These are phyloP conservation scores for Mitosporidium daphniae DNA, from an alignment of 371 early-diverging fungal species.

Conservation along the genomic window DNA sequence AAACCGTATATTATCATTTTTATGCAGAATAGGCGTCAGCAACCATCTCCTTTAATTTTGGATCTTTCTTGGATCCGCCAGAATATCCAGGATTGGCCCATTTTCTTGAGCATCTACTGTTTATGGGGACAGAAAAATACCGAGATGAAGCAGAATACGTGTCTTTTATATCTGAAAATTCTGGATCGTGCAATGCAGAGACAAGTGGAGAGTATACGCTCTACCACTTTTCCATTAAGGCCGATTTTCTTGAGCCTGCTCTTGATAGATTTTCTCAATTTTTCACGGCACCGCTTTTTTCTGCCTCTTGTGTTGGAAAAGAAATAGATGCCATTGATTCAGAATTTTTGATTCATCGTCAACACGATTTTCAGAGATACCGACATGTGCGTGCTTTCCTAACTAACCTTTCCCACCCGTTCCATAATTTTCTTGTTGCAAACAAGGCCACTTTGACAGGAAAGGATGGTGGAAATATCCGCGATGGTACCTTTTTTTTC, in stretches of 20 bases:
- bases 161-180: conserved; percentile 5
- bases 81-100: conserved; percentile 7
- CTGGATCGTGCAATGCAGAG: conserved; percentile 8
- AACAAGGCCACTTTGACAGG: conserved; percentile 25
- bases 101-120: conserved; percentile 12
- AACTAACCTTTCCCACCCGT: conserved; percentile 36
- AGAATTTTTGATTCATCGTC: conserved; percentile 9
- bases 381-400: conserved; percentile 41
- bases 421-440: conserved; percentile 39
- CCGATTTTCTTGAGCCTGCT: conserved; percentile 3
- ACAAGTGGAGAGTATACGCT: conserved; percentile 6
- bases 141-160: conserved; percentile 7
- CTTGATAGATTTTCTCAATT: conserved; percentile 7
- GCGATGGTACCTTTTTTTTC: too few species aligned
- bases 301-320: conserved; percentile 5
- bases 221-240: conserved; percentile 7
- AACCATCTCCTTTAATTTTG: conserved; percentile 6
- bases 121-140: conserved; percentile 10
- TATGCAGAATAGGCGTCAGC: conserved; percentile 5
- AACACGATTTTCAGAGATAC: conserved; percentile 39
- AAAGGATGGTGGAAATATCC: conserved; percentile 25
- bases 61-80: conserved; percentile 6
- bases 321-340: conserved; percentile 9
- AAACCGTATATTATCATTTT: too few species aligned
- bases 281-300: conserved; percentile 7